Conservation (phyloP, 2,329 filamentous ascomycete species). For the Stemphylium beticola region DNA sequence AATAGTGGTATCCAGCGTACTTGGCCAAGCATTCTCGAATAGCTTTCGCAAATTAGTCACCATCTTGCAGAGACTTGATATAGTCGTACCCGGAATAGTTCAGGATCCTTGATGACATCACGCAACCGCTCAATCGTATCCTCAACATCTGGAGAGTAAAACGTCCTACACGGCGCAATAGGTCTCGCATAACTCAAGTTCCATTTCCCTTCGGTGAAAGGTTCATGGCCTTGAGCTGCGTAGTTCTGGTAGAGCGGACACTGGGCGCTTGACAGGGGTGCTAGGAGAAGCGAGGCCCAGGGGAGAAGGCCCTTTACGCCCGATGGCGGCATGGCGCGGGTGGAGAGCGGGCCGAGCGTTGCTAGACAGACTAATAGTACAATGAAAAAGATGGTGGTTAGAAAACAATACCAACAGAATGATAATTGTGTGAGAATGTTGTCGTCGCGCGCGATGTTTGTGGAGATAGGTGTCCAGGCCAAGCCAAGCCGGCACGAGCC, state of each 20-base stretch:
- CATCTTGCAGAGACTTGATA: not conserved
- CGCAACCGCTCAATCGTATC: constrained; percentile 43
- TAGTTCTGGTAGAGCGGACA: constrained; percentile 55
- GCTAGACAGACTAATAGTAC: not conserved
- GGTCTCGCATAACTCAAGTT: constrained; percentile 55
- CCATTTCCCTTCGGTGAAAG: constrained; percentile 50
- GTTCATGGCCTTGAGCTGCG: constrained; percentile 48
- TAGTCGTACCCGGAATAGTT: constrained; percentile 61
- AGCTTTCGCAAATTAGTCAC: constrained; percentile 43
- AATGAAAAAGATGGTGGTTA: not conserved
- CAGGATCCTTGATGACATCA: constrained; percentile 55
- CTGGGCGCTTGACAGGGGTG: constrained; percentile 34
- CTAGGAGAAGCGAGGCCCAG: constrained; percentile 15
- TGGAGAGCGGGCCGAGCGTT: not conserved
- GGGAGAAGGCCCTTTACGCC: not conserved
- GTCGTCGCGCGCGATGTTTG: not conserved
- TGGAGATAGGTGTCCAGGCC: not conserved
- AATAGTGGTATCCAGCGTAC: constrained; percentile 77
- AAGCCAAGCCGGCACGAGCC: constrained; percentile 16
- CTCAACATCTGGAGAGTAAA: constrained; percentile 52
- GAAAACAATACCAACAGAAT: not conserved
- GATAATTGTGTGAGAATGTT: not conserved
- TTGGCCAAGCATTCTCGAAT: constrained; percentile 75
- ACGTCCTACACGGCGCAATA: constrained; percentile 53
- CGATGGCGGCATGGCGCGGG: constrained; percentile 16